Percentiles rank a stretch among this genome's conserved stretches.
Conservation (phyloP, 345 rosid genomes). For the Melastoma malabathricum region DNA sequence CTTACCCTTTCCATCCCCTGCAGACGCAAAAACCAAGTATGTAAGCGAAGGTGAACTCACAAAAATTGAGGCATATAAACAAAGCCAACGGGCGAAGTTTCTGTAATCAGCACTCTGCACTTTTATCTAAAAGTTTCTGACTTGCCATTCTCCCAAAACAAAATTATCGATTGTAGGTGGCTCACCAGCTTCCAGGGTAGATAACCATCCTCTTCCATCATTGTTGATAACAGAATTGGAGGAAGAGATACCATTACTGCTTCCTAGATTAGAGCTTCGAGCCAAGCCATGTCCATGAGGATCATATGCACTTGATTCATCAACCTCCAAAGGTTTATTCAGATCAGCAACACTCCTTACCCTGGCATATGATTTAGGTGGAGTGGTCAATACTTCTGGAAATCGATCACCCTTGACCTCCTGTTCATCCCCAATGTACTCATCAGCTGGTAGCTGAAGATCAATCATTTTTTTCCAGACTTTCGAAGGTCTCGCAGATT, state of each 20-base stretch:
- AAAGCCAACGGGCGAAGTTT: neutral
- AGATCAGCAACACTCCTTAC: conserved; percentile 50
- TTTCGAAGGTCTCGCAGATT: conserved; percentile 51
- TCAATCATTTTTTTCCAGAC: conserved; percentile 70
- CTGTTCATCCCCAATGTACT: conserved; percentile 45
- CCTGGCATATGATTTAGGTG: conserved; percentile 28
- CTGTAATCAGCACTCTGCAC: no score
- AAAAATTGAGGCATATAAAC: neutral
- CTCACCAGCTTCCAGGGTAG: conserved; percentile 46
- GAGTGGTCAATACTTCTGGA: conserved; percentile 23
- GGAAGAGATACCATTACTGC: conserved; percentile 14
- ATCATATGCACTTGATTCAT: conserved; percentile 31
- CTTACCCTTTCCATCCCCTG: conserved; percentile 42
- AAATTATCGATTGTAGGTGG: neutral
- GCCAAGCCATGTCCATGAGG: conserved; percentile 16
- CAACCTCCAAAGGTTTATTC: conserved; percentile 60
- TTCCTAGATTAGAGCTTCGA: conserved; percentile 16
- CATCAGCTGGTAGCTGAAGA: conserved; percentile 85
- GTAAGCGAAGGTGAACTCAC: neutral
- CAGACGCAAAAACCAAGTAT: conserved; percentile 7
- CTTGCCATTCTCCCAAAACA: no score
- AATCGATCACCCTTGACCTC: conserved; percentile 20
- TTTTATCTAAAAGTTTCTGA: no score
- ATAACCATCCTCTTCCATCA: conserved; percentile 27
- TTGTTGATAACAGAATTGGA: conserved; percentile 11